These are phyloP conservation scores for Carpinus viminea DNA, from an alignment of 306 rosid genomes.

Conservation along the genomic window DNA sequence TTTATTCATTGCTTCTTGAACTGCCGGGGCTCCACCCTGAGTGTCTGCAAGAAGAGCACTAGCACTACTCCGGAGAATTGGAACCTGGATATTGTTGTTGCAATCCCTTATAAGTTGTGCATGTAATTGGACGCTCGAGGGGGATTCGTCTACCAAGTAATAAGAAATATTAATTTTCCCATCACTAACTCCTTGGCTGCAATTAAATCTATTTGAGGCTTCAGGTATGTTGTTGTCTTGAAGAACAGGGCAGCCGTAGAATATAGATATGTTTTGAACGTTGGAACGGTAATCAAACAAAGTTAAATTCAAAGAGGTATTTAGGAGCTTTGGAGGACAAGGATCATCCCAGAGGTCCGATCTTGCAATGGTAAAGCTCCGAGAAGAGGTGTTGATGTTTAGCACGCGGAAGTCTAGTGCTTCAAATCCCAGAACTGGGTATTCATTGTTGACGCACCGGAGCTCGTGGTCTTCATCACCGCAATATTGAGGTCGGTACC, in stretches of 20 bases:
- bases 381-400: not conserved
- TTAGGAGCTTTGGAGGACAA: slow-evolving; percentile 20
- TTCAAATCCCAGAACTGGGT: slow-evolving; percentile 24
- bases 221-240: rapidly evolving
- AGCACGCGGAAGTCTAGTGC: slow-evolving; percentile 30
- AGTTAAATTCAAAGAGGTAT: slow-evolving; percentile 22
- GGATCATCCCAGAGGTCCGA: slow-evolving; percentile 29
- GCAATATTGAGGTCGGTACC: slow-evolving; percentile 24
- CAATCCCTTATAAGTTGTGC: not conserved
- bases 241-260: slow-evolving; percentile 21
- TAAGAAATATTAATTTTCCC: not conserved
- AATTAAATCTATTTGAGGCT: not conserved
- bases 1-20: not conserved
- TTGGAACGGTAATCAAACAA: slow-evolving; percentile 28
- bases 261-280: slow-evolving; percentile 21
- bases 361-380: slow-evolving; percentile 31
- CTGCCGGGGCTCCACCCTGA: not conserved
- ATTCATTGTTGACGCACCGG: slow-evolving; percentile 21
- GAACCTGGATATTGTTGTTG: not conserved
- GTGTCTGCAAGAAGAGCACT: not conserved
- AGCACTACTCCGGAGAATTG: not conserved
- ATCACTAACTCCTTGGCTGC: not conserved
- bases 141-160: not conserved
- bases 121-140: not conserved
- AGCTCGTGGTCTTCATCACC: slow-evolving; percentile 41